Conservation (phyloP, 2,329 filamentous ascomycete species). For the Pyricularia pennisetigena region DNA sequence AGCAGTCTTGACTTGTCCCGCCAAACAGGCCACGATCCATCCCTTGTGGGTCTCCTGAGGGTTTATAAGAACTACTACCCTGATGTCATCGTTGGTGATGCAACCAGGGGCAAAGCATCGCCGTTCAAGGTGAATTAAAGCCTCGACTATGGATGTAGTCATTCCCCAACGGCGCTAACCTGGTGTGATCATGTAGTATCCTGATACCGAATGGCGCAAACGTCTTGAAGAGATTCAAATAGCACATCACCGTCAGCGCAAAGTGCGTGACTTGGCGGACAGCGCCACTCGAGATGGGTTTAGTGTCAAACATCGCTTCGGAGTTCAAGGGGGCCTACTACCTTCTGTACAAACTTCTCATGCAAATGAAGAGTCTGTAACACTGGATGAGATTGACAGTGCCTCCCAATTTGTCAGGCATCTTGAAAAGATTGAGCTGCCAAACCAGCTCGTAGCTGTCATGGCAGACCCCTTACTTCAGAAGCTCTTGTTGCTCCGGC, state of each 20-base stretch:
- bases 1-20: slow-evolving; percentile 45
- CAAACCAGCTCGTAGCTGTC: slow-evolving; percentile 71
- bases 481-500: slow-evolving; percentile 60
- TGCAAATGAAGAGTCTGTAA: slow-evolving; percentile 57
- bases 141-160: background rate
- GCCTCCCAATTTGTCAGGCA: slow-evolving; percentile 60
- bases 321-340: slow-evolving; percentile 25
- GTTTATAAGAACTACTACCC: slow-evolving; percentile 91
- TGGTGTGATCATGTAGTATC: slow-evolving; percentile 38
- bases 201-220: slow-evolving; percentile 65
- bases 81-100: slow-evolving; percentile 71
- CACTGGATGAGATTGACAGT: slow-evolving; percentile 69
- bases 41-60: slow-evolving; percentile 62
- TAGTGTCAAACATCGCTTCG: slow-evolving; percentile 47
- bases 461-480: slow-evolving; percentile 69
- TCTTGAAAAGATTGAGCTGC: slow-evolving; percentile 69
- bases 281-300: slow-evolving; percentile 43
- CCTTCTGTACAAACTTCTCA: slow-evolving; percentile 67
- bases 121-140: slow-evolving; percentile 44
- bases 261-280: slow-evolving; percentile 29
- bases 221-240: slow-evolving; percentile 59
- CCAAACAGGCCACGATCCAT: slow-evolving; percentile 61
- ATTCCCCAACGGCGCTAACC: background rate
- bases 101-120: slow-evolving; percentile 48
- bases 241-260: slow-evolving; percentile 30